Evolutionary conservation across 345 rosid genomes (phyloP), one percentile per base, ranked within the genome.

Genomic region (Eucalyptus guilfoylei): DNA sequence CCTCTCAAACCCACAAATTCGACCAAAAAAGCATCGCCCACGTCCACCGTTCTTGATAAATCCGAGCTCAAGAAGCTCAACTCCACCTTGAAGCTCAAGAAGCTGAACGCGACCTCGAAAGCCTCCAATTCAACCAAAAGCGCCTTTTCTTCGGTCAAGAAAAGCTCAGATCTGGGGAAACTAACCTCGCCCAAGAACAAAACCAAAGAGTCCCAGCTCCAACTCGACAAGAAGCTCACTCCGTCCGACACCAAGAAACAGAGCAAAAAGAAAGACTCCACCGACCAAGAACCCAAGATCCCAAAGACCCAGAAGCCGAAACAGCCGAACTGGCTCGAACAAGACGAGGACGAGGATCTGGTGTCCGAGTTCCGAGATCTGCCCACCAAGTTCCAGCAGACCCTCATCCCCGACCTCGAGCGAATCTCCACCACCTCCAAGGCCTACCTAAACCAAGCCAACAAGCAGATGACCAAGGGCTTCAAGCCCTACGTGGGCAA

Each of bases 401-500:
- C 96, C 2, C 87, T 98, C 9, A 17, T 96, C 28, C 99, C 99
- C 62, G 99, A 98, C 93, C 94, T 97, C 5, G 98, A 96, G 86
- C 93, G 89, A 92, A 93, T 98, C 95, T 97, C 99, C 85, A 90
- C 93, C 2, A 91, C 95, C 42, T 98, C 99, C 76, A 96, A 94
- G 89, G 94, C 91, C 86, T 98, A 98, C 94, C 89, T 98, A 24
- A 91, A 91, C 87, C 93, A 91, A 87, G 98, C 98, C 93, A 97
- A 95, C 95, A 94, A 97, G 89, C 94, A 97, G 89, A 93, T 98
- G 91, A 94, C 98, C 6, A 96, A 90, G 90, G 95, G 95, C 89
- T 96, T 98, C 92, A 98, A 96, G 86, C 98, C 98, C 6, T 90
- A 92, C 34, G 97, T 98, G 30, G 99, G 99, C 44, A 92, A 91